Conservation (phyloP, 495 filamentous ascomycete genomes). For the Pseudevernia furfuracea region DNA sequence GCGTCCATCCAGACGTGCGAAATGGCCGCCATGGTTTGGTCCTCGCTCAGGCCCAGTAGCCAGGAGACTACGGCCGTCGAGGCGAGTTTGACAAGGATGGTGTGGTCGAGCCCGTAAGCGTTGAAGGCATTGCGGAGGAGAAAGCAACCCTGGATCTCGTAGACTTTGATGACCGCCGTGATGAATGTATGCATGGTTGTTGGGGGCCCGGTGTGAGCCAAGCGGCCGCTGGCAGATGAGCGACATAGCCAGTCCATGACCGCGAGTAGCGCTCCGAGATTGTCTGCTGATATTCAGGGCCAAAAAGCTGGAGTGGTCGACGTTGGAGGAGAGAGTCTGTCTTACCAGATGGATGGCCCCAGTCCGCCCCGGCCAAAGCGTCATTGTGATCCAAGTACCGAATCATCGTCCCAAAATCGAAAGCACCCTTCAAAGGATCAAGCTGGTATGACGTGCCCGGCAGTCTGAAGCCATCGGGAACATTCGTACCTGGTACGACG, state of each 20-base stretch:
- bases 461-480: constrained; percentile 36
- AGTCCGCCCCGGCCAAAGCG: constrained; percentile 37
- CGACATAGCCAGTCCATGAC: constrained; percentile 36
- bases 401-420: constrained; percentile 38
- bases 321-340: too few relatives aligned
- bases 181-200: constrained; percentile 35
- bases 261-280: constrained; percentile 36
- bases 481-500: constrained; percentile 23
- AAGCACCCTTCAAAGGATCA: constrained; percentile 39
- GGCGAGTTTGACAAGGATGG: constrained; percentile 40
- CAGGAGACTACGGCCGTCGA: constrained; percentile 35
- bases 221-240: constrained; percentile 15
- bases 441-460: constrained; percentile 36
- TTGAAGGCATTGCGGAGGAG: constrained; percentile 39
- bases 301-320: too few relatives aligned
- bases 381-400: constrained; percentile 44
- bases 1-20: constrained; percentile 41
- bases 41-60: constrained; percentile 33
- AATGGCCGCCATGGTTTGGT: constrained; percentile 32
- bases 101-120: constrained; percentile 38
- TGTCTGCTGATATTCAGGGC: too few relatives aligned
- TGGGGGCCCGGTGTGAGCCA: constrained; percentile 19
- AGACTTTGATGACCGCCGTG: constrained; percentile 37
- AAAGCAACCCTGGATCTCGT: constrained; percentile 43
- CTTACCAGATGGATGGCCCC: constrained; percentile 43